phyloP scores from a whole-genome alignment of 805 yeast species.

The Candida tallmaniae region DNA sequence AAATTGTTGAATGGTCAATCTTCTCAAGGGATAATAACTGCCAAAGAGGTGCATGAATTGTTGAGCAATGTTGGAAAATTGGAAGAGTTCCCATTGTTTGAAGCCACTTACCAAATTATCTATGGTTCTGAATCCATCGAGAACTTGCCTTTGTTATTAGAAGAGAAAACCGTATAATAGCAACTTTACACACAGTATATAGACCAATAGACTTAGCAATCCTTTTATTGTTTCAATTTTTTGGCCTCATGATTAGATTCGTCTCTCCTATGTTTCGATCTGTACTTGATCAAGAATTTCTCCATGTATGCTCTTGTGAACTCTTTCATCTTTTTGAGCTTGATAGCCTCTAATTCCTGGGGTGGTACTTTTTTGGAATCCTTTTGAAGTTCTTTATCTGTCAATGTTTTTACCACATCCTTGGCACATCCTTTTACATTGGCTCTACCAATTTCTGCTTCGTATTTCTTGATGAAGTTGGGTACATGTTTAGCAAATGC shows the following conservation, averaged over 20 bases:
- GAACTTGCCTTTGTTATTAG: conserved; percentile 39
- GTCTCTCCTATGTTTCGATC: conserved; percentile 29
- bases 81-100: conserved; percentile 41
- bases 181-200: not conserved
- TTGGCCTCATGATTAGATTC: conserved; percentile 2
- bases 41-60: conserved; percentile 45
- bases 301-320: conserved; percentile 66
- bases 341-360: conserved; percentile 54
- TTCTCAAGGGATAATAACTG: conserved; percentile 44
- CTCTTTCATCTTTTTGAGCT: conserved; percentile 61
- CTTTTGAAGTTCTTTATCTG: conserved; percentile 61
- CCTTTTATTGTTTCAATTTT: not conserved
- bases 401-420: conserved; percentile 66
- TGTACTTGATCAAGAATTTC: conserved; percentile 49
- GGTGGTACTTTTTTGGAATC: conserved; percentile 45
- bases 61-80: conserved; percentile 29
- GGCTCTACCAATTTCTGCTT: conserved; percentile 64
- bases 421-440: conserved; percentile 71
- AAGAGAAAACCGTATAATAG: conserved; percentile 12
- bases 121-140: conserved; percentile 38
- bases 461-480: conserved; percentile 65
- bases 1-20: conserved; percentile 42
- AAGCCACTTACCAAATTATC: conserved; percentile 41
- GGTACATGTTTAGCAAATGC: conserved; percentile 75
- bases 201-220: not conserved